Percentiles rank a stretch among this genome's conserved stretches.
phyloP scores from a whole-genome alignment of 371 early-diverging fungal species.

The Mucor saturninus region DNA sequence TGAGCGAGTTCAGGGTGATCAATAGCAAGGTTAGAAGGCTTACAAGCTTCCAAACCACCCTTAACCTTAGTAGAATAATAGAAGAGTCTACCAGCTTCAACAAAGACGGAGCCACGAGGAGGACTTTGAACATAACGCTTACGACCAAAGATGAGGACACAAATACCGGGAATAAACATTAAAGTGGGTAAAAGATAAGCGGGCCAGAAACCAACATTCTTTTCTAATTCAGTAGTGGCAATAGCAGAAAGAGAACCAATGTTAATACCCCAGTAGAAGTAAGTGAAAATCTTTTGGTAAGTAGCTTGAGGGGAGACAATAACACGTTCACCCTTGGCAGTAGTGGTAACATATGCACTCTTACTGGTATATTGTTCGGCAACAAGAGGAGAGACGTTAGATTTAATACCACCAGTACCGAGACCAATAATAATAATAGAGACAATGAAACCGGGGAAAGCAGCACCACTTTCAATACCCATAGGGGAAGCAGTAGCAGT shows the following conservation, averaged over 20 bases:
- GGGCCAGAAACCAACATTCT: constrained; percentile 65
- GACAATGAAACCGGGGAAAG: constrained; percentile 69
- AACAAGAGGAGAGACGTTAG: constrained; percentile 56
- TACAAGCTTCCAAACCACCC: constrained; percentile 41
- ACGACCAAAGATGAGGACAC: constrained; percentile 62
- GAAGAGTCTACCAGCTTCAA: constrained; percentile 44
- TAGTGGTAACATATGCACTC: constrained; percentile 34
- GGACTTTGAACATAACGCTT: constrained; percentile 61
- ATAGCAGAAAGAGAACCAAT: constrained; percentile 72
- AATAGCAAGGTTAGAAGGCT: constrained; percentile 38
- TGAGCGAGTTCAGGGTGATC: constrained; percentile 41
- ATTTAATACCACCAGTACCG: constrained; percentile 59
- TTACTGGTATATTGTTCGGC: constrained; percentile 53
- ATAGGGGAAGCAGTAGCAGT: constrained; percentile 65
- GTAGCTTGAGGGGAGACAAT: constrained; percentile 53
- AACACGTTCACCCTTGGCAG: constrained; percentile 34
- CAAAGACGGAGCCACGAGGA: constrained; percentile 63
- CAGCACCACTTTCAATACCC: constrained; percentile 56
- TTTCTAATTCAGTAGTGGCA: constrained; percentile 62
- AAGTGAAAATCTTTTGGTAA: constrained; percentile 52
- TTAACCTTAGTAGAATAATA: constrained; percentile 24
- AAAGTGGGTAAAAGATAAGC: constrained; percentile 75
- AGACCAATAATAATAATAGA: constrained; percentile 73
- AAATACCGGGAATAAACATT: constrained; percentile 68
- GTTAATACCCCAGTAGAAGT: constrained; percentile 87